These are phyloP conservation scores for Kwoniella botswanensis DNA, from an alignment of 768 basidiomycete species.

Conservation along the genomic window DNA sequence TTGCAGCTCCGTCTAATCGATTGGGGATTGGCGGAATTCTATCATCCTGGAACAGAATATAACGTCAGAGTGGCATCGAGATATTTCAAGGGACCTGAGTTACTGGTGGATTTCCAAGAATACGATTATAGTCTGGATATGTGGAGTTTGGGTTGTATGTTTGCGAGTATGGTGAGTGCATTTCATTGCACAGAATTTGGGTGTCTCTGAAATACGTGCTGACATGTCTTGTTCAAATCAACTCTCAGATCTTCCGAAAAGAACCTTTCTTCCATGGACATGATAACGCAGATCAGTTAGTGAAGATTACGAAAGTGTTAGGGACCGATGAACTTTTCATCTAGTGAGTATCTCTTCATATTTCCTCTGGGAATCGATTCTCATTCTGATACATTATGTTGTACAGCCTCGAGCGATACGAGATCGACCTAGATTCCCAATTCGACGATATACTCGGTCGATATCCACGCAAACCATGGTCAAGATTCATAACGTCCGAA, in stretches of 20 bases:
- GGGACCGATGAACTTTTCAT: constrained; percentile 93
- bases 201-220: no score
- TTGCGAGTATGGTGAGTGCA: constrained; percentile 89
- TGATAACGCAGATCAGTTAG: constrained; percentile 97
- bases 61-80: constrained; percentile 96
- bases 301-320: constrained; percentile 96
- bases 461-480: constrained; percentile 95
- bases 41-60: constrained; percentile 96
- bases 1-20: constrained; percentile 80
- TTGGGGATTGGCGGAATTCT: constrained; percentile 99
- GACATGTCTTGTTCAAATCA: no score
- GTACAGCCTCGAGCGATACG: constrained; percentile 65
- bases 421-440: constrained; percentile 92
- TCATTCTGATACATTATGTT: no score
- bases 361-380: neutral
- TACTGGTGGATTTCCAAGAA: constrained; percentile 96
- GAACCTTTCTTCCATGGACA: constrained; percentile 99
- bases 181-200: neutral
- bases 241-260: constrained; percentile 88
- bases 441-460: constrained; percentile 93
- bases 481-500: constrained; percentile 86
- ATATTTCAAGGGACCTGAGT: constrained; percentile 97
- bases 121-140: constrained; percentile 98
- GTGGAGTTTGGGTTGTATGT: constrained; percentile 99
- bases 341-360: constrained; percentile 62